Conservation (phyloP, 2,329 filamentous ascomycete species). For the Davidsoniella virescens region DNA sequence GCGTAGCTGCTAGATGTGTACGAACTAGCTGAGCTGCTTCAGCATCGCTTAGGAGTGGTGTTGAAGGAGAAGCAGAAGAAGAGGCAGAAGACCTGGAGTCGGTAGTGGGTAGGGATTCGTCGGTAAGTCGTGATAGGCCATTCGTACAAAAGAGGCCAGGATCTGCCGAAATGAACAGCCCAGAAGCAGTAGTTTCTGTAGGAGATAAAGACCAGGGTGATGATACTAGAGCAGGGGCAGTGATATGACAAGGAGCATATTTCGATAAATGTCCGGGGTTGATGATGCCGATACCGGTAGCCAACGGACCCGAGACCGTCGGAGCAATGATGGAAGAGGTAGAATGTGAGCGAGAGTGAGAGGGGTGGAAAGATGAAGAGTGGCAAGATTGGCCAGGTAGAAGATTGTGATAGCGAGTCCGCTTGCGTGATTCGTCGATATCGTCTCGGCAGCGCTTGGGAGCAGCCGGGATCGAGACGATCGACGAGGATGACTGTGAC, state of each 20-base stretch:
- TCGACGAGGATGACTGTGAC: too few relatives aligned
- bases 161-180: conserved; percentile 30
- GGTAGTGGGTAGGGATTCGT: conserved; percentile 16
- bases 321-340: neutral
- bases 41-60: conserved; percentile 28
- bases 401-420: neutral
- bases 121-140: conserved; percentile 12
- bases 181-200: conserved; percentile 34
- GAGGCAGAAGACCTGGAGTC: conserved; percentile 15
- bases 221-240: neutral
- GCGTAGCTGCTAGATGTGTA: conserved; percentile 26
- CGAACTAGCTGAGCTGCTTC: conserved; percentile 33
- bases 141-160: conserved; percentile 13
- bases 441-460: conserved; percentile 4
- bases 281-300: too few relatives aligned
- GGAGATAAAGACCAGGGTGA: conserved; percentile 6
- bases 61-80: conserved; percentile 18
- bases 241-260: neutral
- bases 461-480: neutral
- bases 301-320: neutral
- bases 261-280: neutral
- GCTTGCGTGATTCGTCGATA: conserved; percentile 8
- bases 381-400: neutral
- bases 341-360: neutral
- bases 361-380: neutral